These are phyloP conservation scores for Euphorbia schlechtendalii DNA, from an alignment of 441 rosid species.

Conservation along the genomic window DNA sequence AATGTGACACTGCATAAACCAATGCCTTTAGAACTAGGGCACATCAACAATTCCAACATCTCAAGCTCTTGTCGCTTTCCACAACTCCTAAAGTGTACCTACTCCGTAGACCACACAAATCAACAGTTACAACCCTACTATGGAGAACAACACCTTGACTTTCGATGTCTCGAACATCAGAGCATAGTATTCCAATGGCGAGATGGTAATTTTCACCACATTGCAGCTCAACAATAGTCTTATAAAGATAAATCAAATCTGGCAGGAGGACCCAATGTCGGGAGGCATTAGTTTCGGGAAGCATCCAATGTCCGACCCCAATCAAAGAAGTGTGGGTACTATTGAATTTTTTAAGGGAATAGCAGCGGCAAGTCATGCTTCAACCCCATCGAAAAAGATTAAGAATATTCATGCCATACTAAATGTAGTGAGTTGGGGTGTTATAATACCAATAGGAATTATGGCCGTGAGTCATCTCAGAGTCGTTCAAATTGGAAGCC, in stretches of 20 bases:
- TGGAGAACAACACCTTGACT: conserved; percentile 24
- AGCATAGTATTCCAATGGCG: conserved; percentile 24
- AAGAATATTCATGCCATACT: too few relatives aligned
- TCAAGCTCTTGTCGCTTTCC: conserved; percentile 59
- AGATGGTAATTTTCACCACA: conserved; percentile 57
- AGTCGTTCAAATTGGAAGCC: conserved; percentile 34
- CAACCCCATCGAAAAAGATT: conserved; percentile 20
- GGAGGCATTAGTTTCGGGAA: not conserved
- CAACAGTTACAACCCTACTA: rapidly evolving
- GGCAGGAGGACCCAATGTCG: not conserved
- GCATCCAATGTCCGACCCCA: conserved; percentile 13
- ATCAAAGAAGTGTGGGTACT: conserved; percentile 20
- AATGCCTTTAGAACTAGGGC: too few relatives aligned
- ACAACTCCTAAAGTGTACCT: conserved; percentile 27
- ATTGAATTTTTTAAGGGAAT: conserved; percentile 30
- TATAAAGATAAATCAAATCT: conserved; percentile 22
- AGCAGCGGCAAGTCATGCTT: conserved; percentile 8
- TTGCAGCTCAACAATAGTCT: conserved; percentile 9
- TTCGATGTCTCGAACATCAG: conserved; percentile 19
- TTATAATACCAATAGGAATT: conserved; percentile 50
- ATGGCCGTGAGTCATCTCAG: conserved; percentile 47
- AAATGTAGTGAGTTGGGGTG: conserved; percentile 33
- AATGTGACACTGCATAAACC: too few relatives aligned
- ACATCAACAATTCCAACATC: too few relatives aligned
- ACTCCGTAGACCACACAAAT: conserved; percentile 33